Percentiles rank a stretch among this genome's conserved stretches.
Evolutionary conservation across 768 basidiomycete genomes (phyloP).

Genomic region (Agrocybe chaxingu): DNA sequence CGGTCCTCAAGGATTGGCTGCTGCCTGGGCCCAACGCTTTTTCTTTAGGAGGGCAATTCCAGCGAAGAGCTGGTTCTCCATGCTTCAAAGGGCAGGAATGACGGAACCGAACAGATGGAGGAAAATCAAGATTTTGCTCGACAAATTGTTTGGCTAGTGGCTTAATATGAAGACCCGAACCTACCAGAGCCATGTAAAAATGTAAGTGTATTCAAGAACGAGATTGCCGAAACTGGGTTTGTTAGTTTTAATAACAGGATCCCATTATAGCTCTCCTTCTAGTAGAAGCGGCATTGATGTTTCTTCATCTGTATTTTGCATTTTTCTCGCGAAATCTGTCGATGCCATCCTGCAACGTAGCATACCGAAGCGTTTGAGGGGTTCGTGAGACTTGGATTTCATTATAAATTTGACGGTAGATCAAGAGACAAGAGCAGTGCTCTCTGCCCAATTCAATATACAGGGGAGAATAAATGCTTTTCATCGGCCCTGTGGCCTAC

Average conservation of each 20-base stretch:
- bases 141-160: no score
- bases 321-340: not conserved
- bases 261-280: no score
- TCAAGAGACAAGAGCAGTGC: not conserved
- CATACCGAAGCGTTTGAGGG: no score
- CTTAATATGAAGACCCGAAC: no score
- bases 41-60: conserved; percentile 29
- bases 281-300: no score
- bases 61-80: conserved; percentile 31
- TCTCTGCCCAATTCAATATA: conserved; percentile 11
- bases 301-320: no score
- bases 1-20: conserved; percentile 25
- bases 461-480: conserved; percentile 28
- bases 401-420: not conserved
- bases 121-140: not conserved
- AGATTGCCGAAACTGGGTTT: no score
- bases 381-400: not conserved
- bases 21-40: conserved; percentile 31
- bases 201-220: no score
- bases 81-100: conserved; percentile 27
- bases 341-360: not conserved
- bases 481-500: conserved; percentile 45
- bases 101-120: conserved; percentile 2
- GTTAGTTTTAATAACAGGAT: no score
- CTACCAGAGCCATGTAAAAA: no score